phyloP scores from a whole-genome alignment of 805 yeast genomes.

The Groenewaldozyma tartarivorans region DNA sequence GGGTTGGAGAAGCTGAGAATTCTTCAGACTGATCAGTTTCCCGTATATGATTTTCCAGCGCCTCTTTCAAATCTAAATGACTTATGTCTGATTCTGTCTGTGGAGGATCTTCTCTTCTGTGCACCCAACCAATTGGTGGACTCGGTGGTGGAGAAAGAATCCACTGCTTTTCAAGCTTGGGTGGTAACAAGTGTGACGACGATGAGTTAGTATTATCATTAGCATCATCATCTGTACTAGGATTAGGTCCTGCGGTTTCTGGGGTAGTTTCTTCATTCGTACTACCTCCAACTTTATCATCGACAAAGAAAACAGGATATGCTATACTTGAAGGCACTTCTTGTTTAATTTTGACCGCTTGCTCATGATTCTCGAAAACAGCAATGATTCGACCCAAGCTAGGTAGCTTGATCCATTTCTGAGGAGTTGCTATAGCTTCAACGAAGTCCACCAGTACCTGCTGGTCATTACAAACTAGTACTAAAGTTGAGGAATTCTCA shows the following conservation, averaged over 20 bases:
- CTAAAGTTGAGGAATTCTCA: background rate
- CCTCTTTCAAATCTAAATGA: slow-evolving; percentile 5
- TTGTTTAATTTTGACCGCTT: slow-evolving; percentile 2
- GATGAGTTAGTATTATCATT: slow-evolving; percentile 1
- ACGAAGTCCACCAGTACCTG: background rate
- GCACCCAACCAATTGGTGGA: slow-evolving; percentile 22
- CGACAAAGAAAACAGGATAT: slow-evolving; percentile 1
- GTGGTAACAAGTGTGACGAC: slow-evolving; percentile 14
- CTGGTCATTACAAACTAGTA: background rate
- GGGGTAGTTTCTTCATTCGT: slow-evolving; percentile 3
- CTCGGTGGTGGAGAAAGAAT: slow-evolving; percentile 23
- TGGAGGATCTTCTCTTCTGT: slow-evolving; percentile 17
- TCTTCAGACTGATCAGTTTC: no score
- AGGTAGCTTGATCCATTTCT: background rate
- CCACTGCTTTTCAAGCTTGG: slow-evolving; percentile 20
- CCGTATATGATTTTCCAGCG: no score
- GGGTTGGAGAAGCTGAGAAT: no score
- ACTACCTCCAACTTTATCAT: no score
- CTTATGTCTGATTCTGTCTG: slow-evolving; percentile 15
- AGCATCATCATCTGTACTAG: slow-evolving; percentile 4
- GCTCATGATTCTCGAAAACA: slow-evolving; percentile 14
- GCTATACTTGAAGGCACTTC: slow-evolving; percentile 1
- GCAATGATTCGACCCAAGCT: slow-evolving; percentile 14
- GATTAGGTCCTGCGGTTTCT: background rate
- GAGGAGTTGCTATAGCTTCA: background rate